Evolutionary conservation across 1,139 yeast species (phyloP), one percentile per base, ranked within the genome.

Genomic region (Geotrichum reessii): DNA sequence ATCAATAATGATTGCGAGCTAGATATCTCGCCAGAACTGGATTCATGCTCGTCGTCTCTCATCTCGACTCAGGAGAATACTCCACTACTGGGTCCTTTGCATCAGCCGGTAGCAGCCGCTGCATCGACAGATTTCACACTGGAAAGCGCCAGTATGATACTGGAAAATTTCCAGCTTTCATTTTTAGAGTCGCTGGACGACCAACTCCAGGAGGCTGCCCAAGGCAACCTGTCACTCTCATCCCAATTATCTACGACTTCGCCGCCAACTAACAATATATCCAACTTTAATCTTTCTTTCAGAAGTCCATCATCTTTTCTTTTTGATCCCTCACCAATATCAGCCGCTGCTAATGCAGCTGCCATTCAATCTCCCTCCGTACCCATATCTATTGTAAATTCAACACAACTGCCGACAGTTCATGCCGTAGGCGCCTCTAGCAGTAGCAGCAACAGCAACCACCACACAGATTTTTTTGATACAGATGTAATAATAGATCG

Each of bases 21-120:
- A 37, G 42, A 37, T 37, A 7, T 46, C 28, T 52, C 49, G 21
- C 55, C 55, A 4, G 55, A 42, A 19, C 50, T 52, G 25, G 55
- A 52, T 28, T 52, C 50, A 7, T 44, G 28, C 31, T 52, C 55
- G 12, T 40, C 48, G n/a, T 37, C 48, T 6, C 40, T 52, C 21
- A 28, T 12, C 50, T 37, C 48, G 40, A 52, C 50, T 12, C 55
- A 52, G 31, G 50, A 52, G 24, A 52, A 52, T 49, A 44, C 55
- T 17, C 55, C 55, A 17, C 27, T 52, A 11, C 28, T 52, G 14
- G 49, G 55, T 25, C 50, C 50, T 12, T 21, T 47, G 19, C 48
- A 14, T 6, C 24, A 51, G 17, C 9, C 47, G 6, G 7, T 46
- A 24, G 31, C 50, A 9, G 17, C 42, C n/a, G 42, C 19, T 37